Evolutionary conservation across 225 moss, liverwort and hornwort species (phyloP), one percentile per base, ranked within the genome.

Genomic region (Sphagnum contortum): DNA sequence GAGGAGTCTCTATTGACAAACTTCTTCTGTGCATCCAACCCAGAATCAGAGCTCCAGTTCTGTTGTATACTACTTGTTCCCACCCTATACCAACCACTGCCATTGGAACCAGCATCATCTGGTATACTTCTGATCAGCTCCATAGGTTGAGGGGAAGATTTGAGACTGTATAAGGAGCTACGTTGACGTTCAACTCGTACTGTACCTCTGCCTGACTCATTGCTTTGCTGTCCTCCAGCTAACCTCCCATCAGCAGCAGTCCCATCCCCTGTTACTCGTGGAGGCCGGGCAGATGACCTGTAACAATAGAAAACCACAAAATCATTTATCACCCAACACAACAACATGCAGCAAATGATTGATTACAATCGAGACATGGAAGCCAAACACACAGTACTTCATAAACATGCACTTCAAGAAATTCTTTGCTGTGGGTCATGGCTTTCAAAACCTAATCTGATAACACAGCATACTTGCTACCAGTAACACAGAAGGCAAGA

Each of bases 271-370:
- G 65, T 63, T 57, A 76, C 77, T 61, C 78, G 73, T 67, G 81
- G 67, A 2, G 74, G 79, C 52, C 88, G 84, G 52, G 68, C 82
- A 68, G 60, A 80, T 55, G 90, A 88, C 72, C 93, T 94, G 87
- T 54, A 48, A 75, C 12, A 52, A 48, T 13, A 61, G 53, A 44
- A 67, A 67, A 1, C 29, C 1, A 29, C 29, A 29, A 29, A 29
- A 29, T 29, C 29, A 29, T 29, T 29, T 0, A 29, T 29, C 29
- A 29, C 29, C 29, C 29, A 29, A 60, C 45, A 47, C 14, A 50
- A 59, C 63, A 59, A 63, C 12, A 4, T 11, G 9, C 9, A 57
- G 57, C 9, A 5, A 6, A 52, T 52, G 52, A 52, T 52, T 9
- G 52, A 6, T 5, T 52, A 9, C 7, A 6, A 52, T 5, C 6